These are phyloP conservation scores for Papiliotrema nemorosa DNA, from an alignment of 1,284 basidiomycete species.

Conservation along the genomic window DNA sequence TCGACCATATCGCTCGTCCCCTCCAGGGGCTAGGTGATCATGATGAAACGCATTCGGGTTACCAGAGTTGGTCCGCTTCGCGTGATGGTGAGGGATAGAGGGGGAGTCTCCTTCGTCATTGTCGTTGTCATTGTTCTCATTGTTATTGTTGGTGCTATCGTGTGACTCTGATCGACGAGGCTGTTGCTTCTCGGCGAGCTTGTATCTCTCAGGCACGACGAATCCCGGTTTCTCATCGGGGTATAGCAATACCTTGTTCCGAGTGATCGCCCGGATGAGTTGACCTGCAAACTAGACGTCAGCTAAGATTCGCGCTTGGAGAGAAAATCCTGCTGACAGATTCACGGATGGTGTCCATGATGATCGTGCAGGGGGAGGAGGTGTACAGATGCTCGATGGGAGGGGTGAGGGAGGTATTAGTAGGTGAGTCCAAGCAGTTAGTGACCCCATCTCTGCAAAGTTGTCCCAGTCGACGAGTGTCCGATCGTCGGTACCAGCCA, in stretches of 20 bases:
- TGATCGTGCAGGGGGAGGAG: too few relatives aligned
- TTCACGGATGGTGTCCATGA: conserved; percentile 2
- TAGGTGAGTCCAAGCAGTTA: too few relatives aligned
- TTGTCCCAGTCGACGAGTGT: too few relatives aligned
- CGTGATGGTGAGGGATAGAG: not conserved
- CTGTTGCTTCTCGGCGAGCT: not conserved
- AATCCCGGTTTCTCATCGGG: conserved; percentile 20
- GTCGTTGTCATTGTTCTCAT: not conserved
- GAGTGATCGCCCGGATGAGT: not conserved
- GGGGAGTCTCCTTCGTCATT: not conserved
- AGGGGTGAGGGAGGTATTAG: too few relatives aligned
- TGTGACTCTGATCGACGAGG: not conserved
- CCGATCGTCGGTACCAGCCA: too few relatives aligned
- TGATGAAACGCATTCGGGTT: conserved; percentile 1
- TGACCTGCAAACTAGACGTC: not conserved
- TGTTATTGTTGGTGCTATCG: not conserved
- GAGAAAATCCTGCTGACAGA: not conserved
- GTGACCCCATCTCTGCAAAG: too few relatives aligned
- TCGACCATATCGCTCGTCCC: not conserved
- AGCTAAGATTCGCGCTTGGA: not conserved
- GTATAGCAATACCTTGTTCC: conserved; percentile 18
- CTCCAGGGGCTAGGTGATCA: not conserved
- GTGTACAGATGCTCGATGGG: too few relatives aligned
- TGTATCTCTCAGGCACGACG: conserved; percentile 12
- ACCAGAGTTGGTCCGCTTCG: not conserved